Percentiles rank a stretch among this genome's conserved stretches.
Conservation (phyloP, 305 asterid species). For the Fraxinus xanthoxyloides region DNA sequence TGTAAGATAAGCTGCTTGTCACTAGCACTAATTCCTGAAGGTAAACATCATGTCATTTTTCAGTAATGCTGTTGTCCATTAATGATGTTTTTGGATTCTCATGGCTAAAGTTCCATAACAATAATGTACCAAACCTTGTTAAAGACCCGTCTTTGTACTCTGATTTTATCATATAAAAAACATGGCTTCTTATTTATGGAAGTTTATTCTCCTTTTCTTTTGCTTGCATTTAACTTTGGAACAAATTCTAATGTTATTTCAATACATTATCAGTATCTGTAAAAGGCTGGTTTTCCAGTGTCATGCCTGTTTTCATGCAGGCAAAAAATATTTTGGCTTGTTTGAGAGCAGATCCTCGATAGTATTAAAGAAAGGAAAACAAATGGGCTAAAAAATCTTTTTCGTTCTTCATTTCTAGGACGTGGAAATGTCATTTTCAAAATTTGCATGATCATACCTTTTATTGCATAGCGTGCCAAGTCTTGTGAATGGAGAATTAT, state of each 20-base stretch:
- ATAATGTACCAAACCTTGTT: slow-evolving; percentile 37
- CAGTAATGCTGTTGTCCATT: slow-evolving; percentile 28
- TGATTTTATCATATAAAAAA: slow-evolving; percentile 34
- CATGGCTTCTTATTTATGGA: slow-evolving; percentile 38
- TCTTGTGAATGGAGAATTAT: neutral
- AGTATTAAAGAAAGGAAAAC: neutral
- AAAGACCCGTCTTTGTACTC: slow-evolving; percentile 34
- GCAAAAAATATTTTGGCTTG: slow-evolving; percentile 28
- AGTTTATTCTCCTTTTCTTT: slow-evolving; percentile 40
- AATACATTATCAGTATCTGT: slow-evolving; percentile 54
- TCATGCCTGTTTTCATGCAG: slow-evolving; percentile 34
- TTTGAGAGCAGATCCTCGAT: slow-evolving; percentile 20
- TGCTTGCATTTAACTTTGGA: slow-evolving; percentile 56
- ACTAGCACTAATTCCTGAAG: slow-evolving; percentile 37
- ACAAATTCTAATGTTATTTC: slow-evolving; percentile 50
- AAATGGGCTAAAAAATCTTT: neutral
- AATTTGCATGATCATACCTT: neutral
- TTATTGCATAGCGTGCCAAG: neutral
- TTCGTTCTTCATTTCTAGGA: slow-evolving; percentile 1
- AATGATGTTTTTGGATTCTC: slow-evolving; percentile 41
- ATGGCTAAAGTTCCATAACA: slow-evolving; percentile 31
- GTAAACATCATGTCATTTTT: slow-evolving; percentile 13
- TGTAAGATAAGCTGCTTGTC: slow-evolving; percentile 38
- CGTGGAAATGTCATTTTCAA: slow-evolving; percentile 5
- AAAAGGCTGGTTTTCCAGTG: slow-evolving; percentile 34